These are phyloP conservation scores for Vicia sativa DNA, from an alignment of 306 rosid species.

Conservation along the genomic window DNA sequence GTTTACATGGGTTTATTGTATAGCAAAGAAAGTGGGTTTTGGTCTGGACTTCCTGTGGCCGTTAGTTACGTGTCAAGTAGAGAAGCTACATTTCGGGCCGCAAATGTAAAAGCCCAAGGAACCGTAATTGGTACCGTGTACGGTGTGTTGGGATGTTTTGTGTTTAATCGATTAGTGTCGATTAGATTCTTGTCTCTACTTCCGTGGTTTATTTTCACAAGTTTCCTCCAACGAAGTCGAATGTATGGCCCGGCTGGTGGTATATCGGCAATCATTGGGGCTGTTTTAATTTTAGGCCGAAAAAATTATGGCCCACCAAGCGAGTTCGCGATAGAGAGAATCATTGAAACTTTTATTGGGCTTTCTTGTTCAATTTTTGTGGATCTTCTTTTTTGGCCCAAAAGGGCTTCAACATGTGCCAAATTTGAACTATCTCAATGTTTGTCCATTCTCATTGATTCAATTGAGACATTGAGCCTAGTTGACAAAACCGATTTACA, in stretches of 20 bases:
- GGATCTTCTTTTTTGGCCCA: slow-evolving; percentile 60
- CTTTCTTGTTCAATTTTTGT: slow-evolving; percentile 50
- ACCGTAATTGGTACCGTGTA: slow-evolving; percentile 65
- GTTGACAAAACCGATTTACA: slow-evolving; percentile 19
- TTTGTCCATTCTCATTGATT: slow-evolving; percentile 43
- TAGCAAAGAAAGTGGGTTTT: slow-evolving; percentile 56
- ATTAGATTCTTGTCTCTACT: slow-evolving; percentile 58
- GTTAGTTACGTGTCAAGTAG: slow-evolving; percentile 53
- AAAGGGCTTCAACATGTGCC: slow-evolving; percentile 57
- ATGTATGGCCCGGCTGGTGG: slow-evolving; percentile 79
- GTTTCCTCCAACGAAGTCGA: slow-evolving; percentile 59
- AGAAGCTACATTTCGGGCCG: slow-evolving; percentile 62
- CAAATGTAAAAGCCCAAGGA: slow-evolving; percentile 71
- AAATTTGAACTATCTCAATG: slow-evolving; percentile 50
- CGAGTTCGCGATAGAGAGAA: slow-evolving; percentile 66
- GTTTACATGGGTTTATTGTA: slow-evolving; percentile 60
- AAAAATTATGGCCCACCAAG: slow-evolving; percentile 60
- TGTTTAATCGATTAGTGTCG: slow-evolving; percentile 47
- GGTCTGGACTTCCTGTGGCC: slow-evolving; percentile 76
- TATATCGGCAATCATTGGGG: slow-evolving; percentile 69
- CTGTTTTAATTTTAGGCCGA: slow-evolving; percentile 61
- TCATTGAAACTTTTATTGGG: slow-evolving; percentile 68
- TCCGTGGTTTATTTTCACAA: slow-evolving; percentile 76
- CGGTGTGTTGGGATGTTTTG: slow-evolving; percentile 63
- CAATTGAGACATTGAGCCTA: slow-evolving; percentile 48